Conservation (phyloP, 129 eudicot species). For the Tagetes patula region DNA sequence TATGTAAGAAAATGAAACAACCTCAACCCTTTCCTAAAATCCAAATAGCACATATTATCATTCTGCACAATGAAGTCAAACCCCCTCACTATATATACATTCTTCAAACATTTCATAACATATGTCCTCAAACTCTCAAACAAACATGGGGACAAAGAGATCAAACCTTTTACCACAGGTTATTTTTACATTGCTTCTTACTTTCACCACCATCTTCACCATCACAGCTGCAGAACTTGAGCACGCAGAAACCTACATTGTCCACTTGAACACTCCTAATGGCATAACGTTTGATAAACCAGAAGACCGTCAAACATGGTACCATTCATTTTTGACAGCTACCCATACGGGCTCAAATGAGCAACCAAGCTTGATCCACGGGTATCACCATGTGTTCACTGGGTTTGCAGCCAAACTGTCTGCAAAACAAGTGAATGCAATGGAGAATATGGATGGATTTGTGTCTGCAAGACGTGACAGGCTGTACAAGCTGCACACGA, state of each 20-base stretch:
- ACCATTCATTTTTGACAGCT: slow-evolving; percentile 21
- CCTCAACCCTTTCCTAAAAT: neutral
- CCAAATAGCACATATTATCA: too few relatives aligned
- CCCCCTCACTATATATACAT: slow-evolving; percentile 18
- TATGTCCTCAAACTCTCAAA: slow-evolving; percentile 19
- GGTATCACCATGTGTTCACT: slow-evolving; percentile 38
- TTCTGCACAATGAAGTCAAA: neutral
- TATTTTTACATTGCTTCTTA: slow-evolving; percentile 22
- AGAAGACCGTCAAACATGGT: slow-evolving; percentile 31
- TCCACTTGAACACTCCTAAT: slow-evolving; percentile 27
- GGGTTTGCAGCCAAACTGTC: slow-evolving; percentile 44
- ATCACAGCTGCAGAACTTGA: slow-evolving; percentile 12
- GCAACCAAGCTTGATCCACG: slow-evolving; percentile 27
- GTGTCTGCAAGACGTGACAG: slow-evolving; percentile 41
- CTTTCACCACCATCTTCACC: slow-evolving; percentile 21
- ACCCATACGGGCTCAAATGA: slow-evolving; percentile 4
- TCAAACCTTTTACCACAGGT: slow-evolving; percentile 7
- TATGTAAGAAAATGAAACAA: slow-evolving; percentile 8
- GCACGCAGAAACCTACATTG: slow-evolving; percentile 34
- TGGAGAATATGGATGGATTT: slow-evolving; percentile 43
- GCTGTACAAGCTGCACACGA: slow-evolving; percentile 40
- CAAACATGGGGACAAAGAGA: slow-evolving; percentile 33
- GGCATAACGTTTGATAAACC: slow-evolving; percentile 20
- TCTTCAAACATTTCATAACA: slow-evolving; percentile 13
- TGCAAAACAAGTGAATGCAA: slow-evolving; percentile 31